Base-by-base conservation (phyloP, 2,329 filamentous ascomycete genomes). In the Fusarium sp. region DNA sequence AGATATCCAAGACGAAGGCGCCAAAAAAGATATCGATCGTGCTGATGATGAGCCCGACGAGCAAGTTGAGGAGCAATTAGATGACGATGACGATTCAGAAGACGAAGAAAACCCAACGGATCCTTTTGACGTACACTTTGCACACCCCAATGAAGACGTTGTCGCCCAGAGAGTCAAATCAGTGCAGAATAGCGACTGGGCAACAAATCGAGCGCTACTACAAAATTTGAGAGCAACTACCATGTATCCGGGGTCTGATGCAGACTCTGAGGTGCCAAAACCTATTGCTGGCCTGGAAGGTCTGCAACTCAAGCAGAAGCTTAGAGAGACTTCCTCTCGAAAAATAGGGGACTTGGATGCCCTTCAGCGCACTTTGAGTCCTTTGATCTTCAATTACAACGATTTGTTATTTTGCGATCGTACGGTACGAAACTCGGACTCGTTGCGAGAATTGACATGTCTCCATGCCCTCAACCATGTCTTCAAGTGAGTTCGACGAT, bases 381-480 rank as follows among this genome's bases (percentile, higher is more conserved):
- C 92, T 1, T 85, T 92, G 13, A 84, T 97, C 2, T 97, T 97
- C 79, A 89, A 90, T 73, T 97, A 98, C 78, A 88, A 89, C 59
- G 95, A 98, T 77, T 75, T 97, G 2, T 81, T 98, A 2, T 93
- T 92, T 76, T 93, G 91, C 60, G 89, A 90, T 56, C 88, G 95
- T 45, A 93, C 88, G 1, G 81, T 90, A 3, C 83, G 86, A 18
- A 96, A 95, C 77, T 88, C 93, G 1, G 84, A 87, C 26, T 87
- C 85, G 7, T 79, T 98, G 52, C 90, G 94, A 54, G 89, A 91
- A 42, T 83, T 97, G 55, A 86, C 90, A 18, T 94, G 92, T 74
- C 85, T 98, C 3, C 96, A 99, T 80, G 91, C 92, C 5, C 84
- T 98, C 15, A 98, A 98, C 79, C 96, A 98, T 78, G 86, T 98